Conservation (phyloP, 1,139 yeast species). For the Debaryomyces nepalensis region DNA sequence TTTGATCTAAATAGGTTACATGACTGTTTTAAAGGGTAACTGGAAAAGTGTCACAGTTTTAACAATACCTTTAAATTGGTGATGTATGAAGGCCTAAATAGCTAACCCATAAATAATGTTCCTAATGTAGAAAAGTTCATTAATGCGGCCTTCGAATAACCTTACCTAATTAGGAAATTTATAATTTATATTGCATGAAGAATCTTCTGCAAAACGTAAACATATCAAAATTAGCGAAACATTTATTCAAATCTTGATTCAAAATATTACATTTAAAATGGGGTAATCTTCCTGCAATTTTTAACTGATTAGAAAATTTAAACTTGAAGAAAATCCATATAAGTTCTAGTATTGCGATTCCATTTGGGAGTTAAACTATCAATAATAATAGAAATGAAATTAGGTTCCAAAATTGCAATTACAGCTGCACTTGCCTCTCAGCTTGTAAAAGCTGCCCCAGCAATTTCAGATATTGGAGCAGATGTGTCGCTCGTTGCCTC, state of each 20-base stretch:
- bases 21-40: background rate
- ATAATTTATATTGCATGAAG: conserved; percentile 1
- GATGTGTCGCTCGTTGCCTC: conserved; percentile 26
- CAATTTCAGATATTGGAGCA: conserved; percentile 27
- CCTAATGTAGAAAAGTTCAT: conserved; percentile 2
- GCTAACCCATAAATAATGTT: conserved; percentile 2
- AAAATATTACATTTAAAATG: conserved; percentile 1
- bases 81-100: background rate
- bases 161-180: conserved; percentile 23
- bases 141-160: conserved; percentile 8
- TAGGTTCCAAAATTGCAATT: conserved; percentile 10
- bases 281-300: background rate
- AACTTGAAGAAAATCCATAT: background rate
- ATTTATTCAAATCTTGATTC: background rate
- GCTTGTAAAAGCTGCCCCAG: conserved; percentile 11
- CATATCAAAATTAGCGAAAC: conserved; percentile 1
- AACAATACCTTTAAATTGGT: background rate
- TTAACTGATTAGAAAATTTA: background rate
- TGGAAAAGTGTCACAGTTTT: too few species aligned
- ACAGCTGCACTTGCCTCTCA: conserved; percentile 12
- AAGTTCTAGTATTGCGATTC: background rate
- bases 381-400: conserved; percentile 12
- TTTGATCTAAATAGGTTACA: background rate
- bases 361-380: background rate
- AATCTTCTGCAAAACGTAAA: conserved; percentile 7